phyloP scores from a whole-genome alignment of 768 basidiomycete genomes.

The Podaxis sp. region DNA sequence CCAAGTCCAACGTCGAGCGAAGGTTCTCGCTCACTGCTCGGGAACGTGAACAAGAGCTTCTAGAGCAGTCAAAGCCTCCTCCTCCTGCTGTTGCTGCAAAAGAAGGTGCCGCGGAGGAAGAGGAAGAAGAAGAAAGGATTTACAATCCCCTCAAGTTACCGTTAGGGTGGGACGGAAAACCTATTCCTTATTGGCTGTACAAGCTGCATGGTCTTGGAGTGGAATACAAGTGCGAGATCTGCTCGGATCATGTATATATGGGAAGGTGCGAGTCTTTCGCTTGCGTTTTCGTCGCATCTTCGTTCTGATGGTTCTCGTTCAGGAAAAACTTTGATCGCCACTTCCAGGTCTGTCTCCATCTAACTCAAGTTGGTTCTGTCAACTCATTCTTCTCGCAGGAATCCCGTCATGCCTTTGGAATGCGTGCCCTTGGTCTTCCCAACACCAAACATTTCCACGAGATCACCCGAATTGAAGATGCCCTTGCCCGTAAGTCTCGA shows the following conservation, averaged over 20 bases:
- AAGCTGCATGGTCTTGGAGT: slow-evolving; percentile 98
- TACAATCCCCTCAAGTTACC: slow-evolving; percentile 98
- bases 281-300: not conserved
- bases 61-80: slow-evolving; percentile 62
- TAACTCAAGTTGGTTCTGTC: slow-evolving; percentile 15
- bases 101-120: slow-evolving; percentile 60
- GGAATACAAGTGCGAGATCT: slow-evolving; percentile 96
- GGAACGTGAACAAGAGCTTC: slow-evolving; percentile 91
- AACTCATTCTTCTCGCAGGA: slow-evolving; percentile 49
- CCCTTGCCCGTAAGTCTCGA: slow-evolving; percentile 77
- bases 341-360: slow-evolving; percentile 64
- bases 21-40: slow-evolving; percentile 95
- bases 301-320: slow-evolving; percentile 13
- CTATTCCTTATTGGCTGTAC: slow-evolving; percentile 98
- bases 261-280: slow-evolving; percentile 58
- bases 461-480: slow-evolving; percentile 96
- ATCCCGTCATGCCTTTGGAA: slow-evolving; percentile 95
- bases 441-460: slow-evolving; percentile 99
- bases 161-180: slow-evolving; percentile 97
- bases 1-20: slow-evolving; percentile 95
- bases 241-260: slow-evolving; percentile 96
- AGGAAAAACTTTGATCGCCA: slow-evolving; percentile 97
- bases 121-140: slow-evolving; percentile 94
- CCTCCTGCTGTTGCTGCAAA: slow-evolving; percentile 44
- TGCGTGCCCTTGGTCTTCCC: slow-evolving; percentile 95